Conservation (phyloP, 2,329 filamentous ascomycete species). For the Hypocrella siamensis region DNA sequence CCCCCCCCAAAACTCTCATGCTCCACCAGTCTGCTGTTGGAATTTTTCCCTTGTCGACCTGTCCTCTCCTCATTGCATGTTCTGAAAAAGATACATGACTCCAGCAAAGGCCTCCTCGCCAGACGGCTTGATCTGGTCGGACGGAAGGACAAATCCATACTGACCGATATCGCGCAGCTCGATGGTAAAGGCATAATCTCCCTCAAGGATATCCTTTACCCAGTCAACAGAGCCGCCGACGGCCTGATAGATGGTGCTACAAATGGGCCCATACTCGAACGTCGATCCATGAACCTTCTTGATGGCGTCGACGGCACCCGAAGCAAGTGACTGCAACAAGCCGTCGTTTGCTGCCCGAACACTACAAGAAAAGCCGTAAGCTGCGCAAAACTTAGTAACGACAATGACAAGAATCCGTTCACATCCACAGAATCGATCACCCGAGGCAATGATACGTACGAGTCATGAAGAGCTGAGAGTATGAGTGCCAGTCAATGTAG, state of each 20-base stretch:
- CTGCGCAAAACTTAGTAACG: too few relatives aligned
- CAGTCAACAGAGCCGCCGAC: slow-evolving; percentile 30
- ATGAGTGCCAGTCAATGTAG: slow-evolving; percentile 51
- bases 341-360: slow-evolving; percentile 27
- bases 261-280: slow-evolving; percentile 35
- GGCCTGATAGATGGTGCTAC: slow-evolving; percentile 45
- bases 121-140: slow-evolving; percentile 24
- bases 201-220: slow-evolving; percentile 22
- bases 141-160: slow-evolving; percentile 27
- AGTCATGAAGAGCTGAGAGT: slow-evolving; percentile 43
- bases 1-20: too few relatives aligned
- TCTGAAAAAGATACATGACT: slow-evolving; percentile 42
- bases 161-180: slow-evolving; percentile 21
- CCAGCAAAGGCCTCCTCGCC: slow-evolving; percentile 27
- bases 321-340: slow-evolving; percentile 31
- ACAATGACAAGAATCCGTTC: neutral
- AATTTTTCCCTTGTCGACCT: too few relatives aligned
- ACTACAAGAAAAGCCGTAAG: slow-evolving; percentile 45
- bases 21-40: too few relatives aligned
- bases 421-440: too few relatives aligned
- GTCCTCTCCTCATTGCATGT: slow-evolving; percentile 17
- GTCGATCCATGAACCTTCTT: slow-evolving; percentile 20
- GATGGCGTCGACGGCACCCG: slow-evolving; percentile 34
- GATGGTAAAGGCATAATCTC: slow-evolving; percentile 23
- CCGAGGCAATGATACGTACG: slow-evolving; percentile 33